Evolutionary conservation across 2,329 filamentous ascomycete genomes (phyloP).

Genomic region (Fusarium sp.): DNA sequence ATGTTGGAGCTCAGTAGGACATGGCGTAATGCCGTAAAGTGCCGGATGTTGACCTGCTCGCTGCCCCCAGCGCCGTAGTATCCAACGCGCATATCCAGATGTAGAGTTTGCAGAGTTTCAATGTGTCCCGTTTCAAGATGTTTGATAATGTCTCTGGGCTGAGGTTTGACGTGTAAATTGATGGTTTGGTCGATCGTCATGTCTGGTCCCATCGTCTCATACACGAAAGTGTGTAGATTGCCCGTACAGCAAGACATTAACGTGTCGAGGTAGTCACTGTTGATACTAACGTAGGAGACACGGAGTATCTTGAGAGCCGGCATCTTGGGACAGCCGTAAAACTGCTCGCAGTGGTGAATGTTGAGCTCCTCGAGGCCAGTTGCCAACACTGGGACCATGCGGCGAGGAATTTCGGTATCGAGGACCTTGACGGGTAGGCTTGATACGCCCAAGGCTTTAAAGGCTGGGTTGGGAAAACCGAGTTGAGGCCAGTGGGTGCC

Average conservation of each 20-base stretch:
- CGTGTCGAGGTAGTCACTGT: background rate
- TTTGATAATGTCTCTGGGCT: background rate
- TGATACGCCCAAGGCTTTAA: background rate
- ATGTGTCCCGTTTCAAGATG: background rate
- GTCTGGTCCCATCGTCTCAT: background rate
- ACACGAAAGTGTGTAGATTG: background rate
- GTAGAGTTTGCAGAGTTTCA: background rate
- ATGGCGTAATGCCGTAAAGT: background rate
- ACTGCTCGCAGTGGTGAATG: background rate
- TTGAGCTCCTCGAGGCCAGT: background rate
- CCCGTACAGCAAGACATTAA: background rate
- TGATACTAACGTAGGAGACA: background rate
- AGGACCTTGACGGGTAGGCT: background rate
- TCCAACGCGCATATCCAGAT: background rate
- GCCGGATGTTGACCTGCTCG: background rate
- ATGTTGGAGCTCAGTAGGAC: background rate
- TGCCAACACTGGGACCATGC: background rate
- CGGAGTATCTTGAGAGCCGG: background rate
- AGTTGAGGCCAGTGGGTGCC: background rate
- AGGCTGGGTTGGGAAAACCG: background rate
- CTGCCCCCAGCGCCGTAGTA: background rate
- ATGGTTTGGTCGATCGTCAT: background rate
- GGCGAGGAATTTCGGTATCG: background rate
- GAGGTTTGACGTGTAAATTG: background rate
- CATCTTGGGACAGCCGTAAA: background rate